Base-by-base conservation (phyloP, 2,329 filamentous ascomycete species). In the Arthrobotrys sinensis region DNA sequence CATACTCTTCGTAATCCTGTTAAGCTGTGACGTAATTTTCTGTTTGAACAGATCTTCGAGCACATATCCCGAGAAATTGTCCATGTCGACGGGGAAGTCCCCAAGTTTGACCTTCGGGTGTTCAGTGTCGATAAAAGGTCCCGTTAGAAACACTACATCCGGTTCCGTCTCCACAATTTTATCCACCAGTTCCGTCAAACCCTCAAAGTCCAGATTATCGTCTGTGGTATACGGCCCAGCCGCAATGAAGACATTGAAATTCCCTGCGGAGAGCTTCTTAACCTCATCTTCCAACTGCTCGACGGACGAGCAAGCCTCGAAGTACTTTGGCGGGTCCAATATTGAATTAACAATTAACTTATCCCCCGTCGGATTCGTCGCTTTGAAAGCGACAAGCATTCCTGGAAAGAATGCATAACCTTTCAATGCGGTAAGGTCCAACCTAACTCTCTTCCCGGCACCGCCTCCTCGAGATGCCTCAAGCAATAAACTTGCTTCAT, bases 181-280 rank as follows among this genome's bases (percentile, higher is more conserved):
- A 80, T 89, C 88, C 83, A 95, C 95, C 14, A 99, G 88, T 34
- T 92, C 90, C 82, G 94, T 90, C 1, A 99, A 86, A 6, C 95
- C 92, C 82, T 96, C 92, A 83, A 94, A 99, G 80, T 94, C 92
- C 53, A 99, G 90, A 82, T 96, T 96, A 82, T 95, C 92, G 81
- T 98, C 94, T 1, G 94, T 90, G 0, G 94, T 97, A 84, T 96
- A 99, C 0, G 96, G 96, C 0, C 96, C 96, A 0, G 93, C 89
- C 1, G 92, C 93, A 75, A 95, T 88, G 43, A 97, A 84, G 63
- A 97, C 86, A 81, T 88, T 94, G 16, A 98, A 85, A 0, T 95
- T 94, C 7, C 89, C 86, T 0, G 89, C 88, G 1, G 87, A 85
- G 3, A 84, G 83, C 16, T 86, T 85, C 79, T 90, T 89, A 1